phyloP scores from a whole-genome alignment of 2,329 filamentous ascomycete species.

The Colletotrichum endophyticum region DNA sequence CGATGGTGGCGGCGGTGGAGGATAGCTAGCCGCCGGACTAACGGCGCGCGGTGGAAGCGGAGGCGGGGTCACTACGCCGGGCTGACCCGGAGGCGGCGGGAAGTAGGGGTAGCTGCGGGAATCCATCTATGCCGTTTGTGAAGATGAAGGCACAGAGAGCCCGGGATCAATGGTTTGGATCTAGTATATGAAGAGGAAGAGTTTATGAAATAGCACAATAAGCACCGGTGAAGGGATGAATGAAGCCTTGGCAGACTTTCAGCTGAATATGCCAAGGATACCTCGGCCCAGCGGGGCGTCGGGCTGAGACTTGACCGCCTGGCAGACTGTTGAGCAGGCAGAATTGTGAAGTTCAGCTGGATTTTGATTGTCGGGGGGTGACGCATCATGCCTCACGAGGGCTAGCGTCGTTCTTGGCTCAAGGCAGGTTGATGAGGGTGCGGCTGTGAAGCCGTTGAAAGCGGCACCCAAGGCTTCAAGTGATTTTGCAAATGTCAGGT shows the following conservation, averaged over 20 bases:
- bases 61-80: not conserved
- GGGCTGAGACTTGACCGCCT: not conserved
- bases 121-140: not conserved
- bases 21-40: not conserved
- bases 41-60: not conserved
- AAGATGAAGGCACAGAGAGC: not conserved
- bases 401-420: not conserved
- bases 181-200: not conserved
- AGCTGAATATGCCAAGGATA: not conserved
- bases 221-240: not conserved
- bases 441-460: not conserved
- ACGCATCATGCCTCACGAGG: not conserved
- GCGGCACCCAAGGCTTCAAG: accelerated
- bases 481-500: accelerated
- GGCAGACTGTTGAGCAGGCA: not conserved
- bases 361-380: not conserved
- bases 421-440: not conserved
- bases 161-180: not conserved
- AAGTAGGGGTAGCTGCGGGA: not conserved
- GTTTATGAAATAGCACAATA: not conserved
- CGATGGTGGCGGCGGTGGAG: not conserved
- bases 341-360: not conserved
- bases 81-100: not conserved
- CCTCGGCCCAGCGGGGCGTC: not conserved
- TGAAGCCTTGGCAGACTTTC: not conserved